phyloP scores from a whole-genome alignment of 441 rosid species.

The Macaranga tanarius region DNA sequence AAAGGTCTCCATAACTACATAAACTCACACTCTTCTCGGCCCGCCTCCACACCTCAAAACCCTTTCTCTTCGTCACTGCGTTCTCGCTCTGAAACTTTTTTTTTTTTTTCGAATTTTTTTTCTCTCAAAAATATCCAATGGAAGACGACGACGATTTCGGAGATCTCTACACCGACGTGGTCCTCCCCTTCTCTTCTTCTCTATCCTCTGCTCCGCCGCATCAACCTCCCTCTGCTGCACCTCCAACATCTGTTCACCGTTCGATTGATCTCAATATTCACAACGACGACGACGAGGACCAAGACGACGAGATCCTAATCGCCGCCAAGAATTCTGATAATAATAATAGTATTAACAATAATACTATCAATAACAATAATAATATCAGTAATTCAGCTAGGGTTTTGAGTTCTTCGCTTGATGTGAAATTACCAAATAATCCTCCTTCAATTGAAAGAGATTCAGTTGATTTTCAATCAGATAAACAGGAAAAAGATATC shows the following conservation, averaged over 20 bases:
- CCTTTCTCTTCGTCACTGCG: background rate
- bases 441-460: conserved; percentile 9
- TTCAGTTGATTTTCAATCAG: conserved; percentile 6
- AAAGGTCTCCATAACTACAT: too few species aligned
- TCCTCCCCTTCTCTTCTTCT: conserved; percentile 49
- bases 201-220: conserved; percentile 33
- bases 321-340: conserved; percentile 9
- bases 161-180: conserved; percentile 90
- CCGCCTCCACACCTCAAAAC: background rate
- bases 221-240: conserved; percentile 24
- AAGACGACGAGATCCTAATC: background rate
- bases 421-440: conserved; percentile 25
- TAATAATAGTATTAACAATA: conserved; percentile 15
- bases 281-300: conserved; percentile 27
- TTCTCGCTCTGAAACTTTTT: too few species aligned
- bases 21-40: too few species aligned
- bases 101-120: conserved; percentile 1
- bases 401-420: conserved; percentile 36
- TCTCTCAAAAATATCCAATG: conserved; percentile 34
- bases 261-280: conserved; percentile 57
- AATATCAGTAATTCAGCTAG: conserved; percentile 34
- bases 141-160: conserved; percentile 99
- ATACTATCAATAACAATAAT: background rate
- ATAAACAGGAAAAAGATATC: conserved; percentile 43
- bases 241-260: conserved; percentile 28